Conservation (phyloP, 2,329 filamentous ascomycete genomes). For the Ophiostoma montium region DNA sequence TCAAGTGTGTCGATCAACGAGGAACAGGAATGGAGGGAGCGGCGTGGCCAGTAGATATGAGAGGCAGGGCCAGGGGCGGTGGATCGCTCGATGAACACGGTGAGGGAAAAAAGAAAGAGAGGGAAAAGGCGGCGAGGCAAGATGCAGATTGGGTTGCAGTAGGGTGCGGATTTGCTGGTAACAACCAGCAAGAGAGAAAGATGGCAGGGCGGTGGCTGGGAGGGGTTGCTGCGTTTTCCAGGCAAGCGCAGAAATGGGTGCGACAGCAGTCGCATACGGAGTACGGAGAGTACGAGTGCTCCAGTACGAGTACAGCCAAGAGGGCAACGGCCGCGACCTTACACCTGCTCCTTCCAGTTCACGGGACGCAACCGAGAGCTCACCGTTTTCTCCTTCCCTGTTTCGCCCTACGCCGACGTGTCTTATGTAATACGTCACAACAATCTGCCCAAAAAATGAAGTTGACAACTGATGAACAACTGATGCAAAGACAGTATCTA, state of each 20-base stretch:
- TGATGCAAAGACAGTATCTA: not conserved
- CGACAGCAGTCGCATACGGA: no score
- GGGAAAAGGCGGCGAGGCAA: not conserved
- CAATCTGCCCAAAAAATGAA: not conserved
- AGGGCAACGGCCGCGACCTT: no score
- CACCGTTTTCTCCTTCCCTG: not conserved
- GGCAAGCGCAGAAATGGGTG: not conserved
- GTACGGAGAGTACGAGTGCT: not conserved
- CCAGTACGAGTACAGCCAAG: no score
- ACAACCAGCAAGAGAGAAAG: not conserved
- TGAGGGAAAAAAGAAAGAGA: not conserved
- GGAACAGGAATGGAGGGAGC: slow-evolving; percentile 1
- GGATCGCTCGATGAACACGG: not conserved
- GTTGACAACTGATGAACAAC: not conserved
- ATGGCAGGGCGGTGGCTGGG: slow-evolving; percentile 1
- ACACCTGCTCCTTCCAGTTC: not conserved
- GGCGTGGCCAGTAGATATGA: not conserved
- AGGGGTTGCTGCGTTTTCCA: not conserved
- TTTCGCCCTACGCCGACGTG: not conserved
- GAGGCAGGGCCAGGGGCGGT: not conserved
- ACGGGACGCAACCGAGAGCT: not conserved
- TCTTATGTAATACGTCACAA: not conserved
- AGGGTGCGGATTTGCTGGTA: no score
- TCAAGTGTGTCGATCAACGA: slow-evolving; percentile 3
- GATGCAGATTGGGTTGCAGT: not conserved